A percentile compares a stretch with the other conserved stretches of the same genome.
phyloP scores from a whole-genome alignment of 495 filamentous ascomycete species.

The Chaetomium cochliodes region DNA sequence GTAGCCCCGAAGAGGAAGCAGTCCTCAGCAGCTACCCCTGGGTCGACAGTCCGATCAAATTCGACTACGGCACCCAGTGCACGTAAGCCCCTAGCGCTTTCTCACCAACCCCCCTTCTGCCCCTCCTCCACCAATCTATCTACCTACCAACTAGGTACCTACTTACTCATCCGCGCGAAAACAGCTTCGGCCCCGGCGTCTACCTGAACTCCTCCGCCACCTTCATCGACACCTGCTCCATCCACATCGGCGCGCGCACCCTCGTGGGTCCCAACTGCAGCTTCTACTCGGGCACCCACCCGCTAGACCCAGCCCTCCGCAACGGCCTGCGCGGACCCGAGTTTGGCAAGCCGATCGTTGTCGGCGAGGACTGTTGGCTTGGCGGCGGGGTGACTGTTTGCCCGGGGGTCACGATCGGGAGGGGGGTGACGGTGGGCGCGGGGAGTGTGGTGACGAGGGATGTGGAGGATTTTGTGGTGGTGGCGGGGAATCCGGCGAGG shows the following conservation, averaged over 20 bases:
- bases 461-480: slow-evolving; percentile 62
- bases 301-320: slow-evolving; percentile 67
- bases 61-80: slow-evolving; percentile 78
- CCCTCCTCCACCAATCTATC: slow-evolving; percentile 22
- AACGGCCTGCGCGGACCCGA: slow-evolving; percentile 77
- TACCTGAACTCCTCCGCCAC: slow-evolving; percentile 77
- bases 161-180: neutral
- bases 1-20: slow-evolving; percentile 59
- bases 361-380: slow-evolving; percentile 89
- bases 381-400: slow-evolving; percentile 74
- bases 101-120: slow-evolving; percentile 1
- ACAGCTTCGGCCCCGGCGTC: slow-evolving; percentile 58
- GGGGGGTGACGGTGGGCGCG: slow-evolving; percentile 72
- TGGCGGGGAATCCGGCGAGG: slow-evolving; percentile 65
- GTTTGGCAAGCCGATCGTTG: slow-evolving; percentile 66
- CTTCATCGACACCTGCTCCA: slow-evolving; percentile 73
- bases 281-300: slow-evolving; percentile 72
- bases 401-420: slow-evolving; percentile 77
- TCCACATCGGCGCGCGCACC: slow-evolving; percentile 76
- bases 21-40: slow-evolving; percentile 62
- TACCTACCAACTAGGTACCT: neutral
- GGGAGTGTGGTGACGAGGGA: slow-evolving; percentile 88
- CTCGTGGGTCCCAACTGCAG: slow-evolving; percentile 76
- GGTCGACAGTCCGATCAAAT: slow-evolving; percentile 67
- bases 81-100: slow-evolving; percentile 33